Percentiles rank a stretch among this genome's conserved stretches.
phyloP scores from a whole-genome alignment of 1,139 yeast genomes.

The Suhomyces yuchorum region DNA sequence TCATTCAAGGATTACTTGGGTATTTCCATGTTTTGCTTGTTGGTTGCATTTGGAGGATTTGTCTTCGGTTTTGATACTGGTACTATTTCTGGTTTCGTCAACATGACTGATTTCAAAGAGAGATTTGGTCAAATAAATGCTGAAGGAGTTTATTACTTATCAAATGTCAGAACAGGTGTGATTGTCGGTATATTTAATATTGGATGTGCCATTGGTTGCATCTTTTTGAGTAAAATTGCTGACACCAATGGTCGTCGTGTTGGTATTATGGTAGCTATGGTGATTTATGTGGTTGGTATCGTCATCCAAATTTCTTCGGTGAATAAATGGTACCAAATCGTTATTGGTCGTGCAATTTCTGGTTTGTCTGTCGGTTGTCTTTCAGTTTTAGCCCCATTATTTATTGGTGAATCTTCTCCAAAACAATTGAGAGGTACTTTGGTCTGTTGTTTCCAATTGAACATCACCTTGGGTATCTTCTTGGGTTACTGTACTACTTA shows the following conservation, averaged over 20 bases:
- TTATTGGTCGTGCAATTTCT: conserved; percentile 47
- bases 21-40: conserved; percentile 22
- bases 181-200: conserved; percentile 28
- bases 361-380: conserved; percentile 30
- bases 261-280: conserved; percentile 26
- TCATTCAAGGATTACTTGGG: conserved; percentile 23
- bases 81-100: conserved; percentile 35
- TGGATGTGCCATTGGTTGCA: conserved; percentile 30
- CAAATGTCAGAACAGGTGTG: conserved; percentile 51
- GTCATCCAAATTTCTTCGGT: conserved; percentile 26
- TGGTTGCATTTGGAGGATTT: conserved; percentile 30
- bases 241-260: conserved; percentile 27
- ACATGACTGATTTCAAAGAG: conserved; percentile 24
- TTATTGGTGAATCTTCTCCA: conserved; percentile 29
- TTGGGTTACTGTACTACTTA: conserved; percentile 43
- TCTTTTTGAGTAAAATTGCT: conserved; percentile 24
- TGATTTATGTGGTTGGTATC: conserved; percentile 26
- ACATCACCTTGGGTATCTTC: conserved; percentile 38
- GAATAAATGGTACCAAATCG: conserved; percentile 49
- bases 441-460: conserved; percentile 30
- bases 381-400: conserved; percentile 27
- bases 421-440: conserved; percentile 29
- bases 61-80: conserved; percentile 32
- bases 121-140: conserved; percentile 23
- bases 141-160: conserved; percentile 29